These are phyloP conservation scores for Geranium rotundifolium DNA, from an alignment of 345 rosid genomes.

Conservation along the genomic window DNA sequence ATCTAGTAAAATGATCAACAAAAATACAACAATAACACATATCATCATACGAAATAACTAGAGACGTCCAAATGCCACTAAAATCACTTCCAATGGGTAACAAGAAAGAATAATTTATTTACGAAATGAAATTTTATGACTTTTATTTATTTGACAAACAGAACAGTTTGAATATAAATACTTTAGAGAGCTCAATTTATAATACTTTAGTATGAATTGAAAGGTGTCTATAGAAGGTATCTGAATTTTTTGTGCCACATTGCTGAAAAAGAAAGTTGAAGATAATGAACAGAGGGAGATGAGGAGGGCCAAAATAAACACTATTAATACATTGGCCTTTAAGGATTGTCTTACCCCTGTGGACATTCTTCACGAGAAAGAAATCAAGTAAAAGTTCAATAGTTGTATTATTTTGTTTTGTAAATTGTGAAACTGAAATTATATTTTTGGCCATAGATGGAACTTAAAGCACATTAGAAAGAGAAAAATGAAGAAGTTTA, in stretches of 20 bases:
- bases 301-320: neutral
- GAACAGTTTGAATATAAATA: too few relatives aligned
- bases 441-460: neutral
- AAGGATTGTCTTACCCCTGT: neutral
- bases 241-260: conserved; percentile 1
- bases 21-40: too few relatives aligned
- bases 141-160: too few relatives aligned
- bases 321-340: neutral
- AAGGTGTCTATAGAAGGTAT: too few relatives aligned
- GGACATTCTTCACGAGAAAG: conserved; percentile 8
- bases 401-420: neutral
- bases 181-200: too few relatives aligned
- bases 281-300: neutral
- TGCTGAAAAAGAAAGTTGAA: neutral
- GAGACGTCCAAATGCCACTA: too few relatives aligned
- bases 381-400: conserved; percentile 3
- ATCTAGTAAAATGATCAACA: too few relatives aligned
- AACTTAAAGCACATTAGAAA: conserved; percentile 2
- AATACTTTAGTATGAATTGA: too few relatives aligned
- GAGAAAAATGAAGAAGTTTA: neutral
- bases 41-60: too few relatives aligned
- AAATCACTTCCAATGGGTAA: too few relatives aligned
- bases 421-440: conserved; percentile 2
- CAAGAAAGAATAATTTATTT: too few relatives aligned
- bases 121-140: too few relatives aligned